Percentiles rank a stretch among this genome's conserved stretches.
These are phyloP conservation scores for Mariannaea sp. DNA, from an alignment of 2,329 filamentous ascomycete genomes.

Conservation along the genomic window DNA sequence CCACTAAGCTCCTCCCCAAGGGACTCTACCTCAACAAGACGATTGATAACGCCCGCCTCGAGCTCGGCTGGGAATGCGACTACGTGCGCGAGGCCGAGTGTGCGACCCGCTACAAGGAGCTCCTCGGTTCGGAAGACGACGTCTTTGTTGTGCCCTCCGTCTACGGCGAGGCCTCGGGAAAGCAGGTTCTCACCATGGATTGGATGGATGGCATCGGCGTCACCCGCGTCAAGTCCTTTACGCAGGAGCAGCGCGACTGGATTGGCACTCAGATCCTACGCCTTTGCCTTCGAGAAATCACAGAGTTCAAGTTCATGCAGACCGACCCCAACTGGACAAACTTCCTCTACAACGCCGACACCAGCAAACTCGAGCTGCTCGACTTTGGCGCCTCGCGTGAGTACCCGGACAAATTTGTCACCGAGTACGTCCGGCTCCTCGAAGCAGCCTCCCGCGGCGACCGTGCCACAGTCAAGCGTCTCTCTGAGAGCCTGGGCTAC, in stretches of 20 bases:
- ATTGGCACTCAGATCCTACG: slow-evolving; percentile 93
- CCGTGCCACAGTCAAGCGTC: slow-evolving; percentile 62
- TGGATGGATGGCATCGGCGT: slow-evolving; percentile 86
- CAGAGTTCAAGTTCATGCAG: slow-evolving; percentile 97
- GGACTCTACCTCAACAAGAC: slow-evolving; percentile 96
- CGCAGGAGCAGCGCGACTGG: slow-evolving; percentile 88
- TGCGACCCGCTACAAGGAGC: slow-evolving; percentile 72
- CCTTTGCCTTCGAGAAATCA: slow-evolving; percentile 89
- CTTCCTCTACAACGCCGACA: slow-evolving; percentile 82
- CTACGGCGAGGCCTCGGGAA: slow-evolving; percentile 77
- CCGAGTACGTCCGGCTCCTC: slow-evolving; percentile 78
- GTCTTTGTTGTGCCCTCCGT: slow-evolving; percentile 82
- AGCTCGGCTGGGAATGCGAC: slow-evolving; percentile 97
- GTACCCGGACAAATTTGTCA: slow-evolving; percentile 79
- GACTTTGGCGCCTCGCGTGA: slow-evolving; percentile 94
- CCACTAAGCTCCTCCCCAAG: slow-evolving; percentile 85
- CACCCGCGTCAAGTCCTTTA: slow-evolving; percentile 76
- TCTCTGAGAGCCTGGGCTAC: slow-evolving; percentile 83
- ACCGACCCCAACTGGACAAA: slow-evolving; percentile 99
- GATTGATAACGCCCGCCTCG: slow-evolving; percentile 89
- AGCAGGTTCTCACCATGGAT: slow-evolving; percentile 90
- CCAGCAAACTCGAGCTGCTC: slow-evolving; percentile 80
- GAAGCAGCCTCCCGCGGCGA: slow-evolving; percentile 78
- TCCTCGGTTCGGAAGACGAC: slow-evolving; percentile 69
- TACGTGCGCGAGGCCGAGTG: slow-evolving; percentile 88